These are phyloP conservation scores for Gastrolobium bilobum DNA, from an alignment of 306 rosid species.

Conservation along the genomic window DNA sequence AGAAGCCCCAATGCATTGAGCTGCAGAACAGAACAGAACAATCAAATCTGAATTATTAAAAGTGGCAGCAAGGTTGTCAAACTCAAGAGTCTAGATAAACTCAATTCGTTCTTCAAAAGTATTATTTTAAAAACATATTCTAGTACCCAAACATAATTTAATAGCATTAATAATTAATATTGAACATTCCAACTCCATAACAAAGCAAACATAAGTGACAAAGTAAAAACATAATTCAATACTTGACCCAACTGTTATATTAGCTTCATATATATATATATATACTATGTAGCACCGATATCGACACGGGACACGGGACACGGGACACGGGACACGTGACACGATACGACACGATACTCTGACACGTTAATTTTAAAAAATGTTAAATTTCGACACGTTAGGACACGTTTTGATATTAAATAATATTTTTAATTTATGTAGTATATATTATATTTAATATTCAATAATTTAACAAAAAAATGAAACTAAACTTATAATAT, in stretches of 20 bases:
- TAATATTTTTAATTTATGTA: too few relatives aligned
- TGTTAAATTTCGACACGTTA: too few relatives aligned
- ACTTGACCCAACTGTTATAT: neutral
- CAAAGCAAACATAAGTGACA: neutral
- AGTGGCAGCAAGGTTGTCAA: constrained; percentile 9
- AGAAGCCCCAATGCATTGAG: constrained; percentile 95
- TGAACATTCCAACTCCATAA: neutral
- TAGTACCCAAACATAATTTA: neutral
- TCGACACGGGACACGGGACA: too few relatives aligned
- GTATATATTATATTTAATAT: too few relatives aligned
- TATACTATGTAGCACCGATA: too few relatives aligned
- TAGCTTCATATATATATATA: neutral
- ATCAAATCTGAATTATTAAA: constrained; percentile 9
- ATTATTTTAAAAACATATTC: neutral
- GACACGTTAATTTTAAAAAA: too few relatives aligned
- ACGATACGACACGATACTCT: too few relatives aligned
- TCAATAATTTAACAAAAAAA: too few relatives aligned
- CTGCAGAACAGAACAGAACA: constrained; percentile 58
- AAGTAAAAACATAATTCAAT: constrained; percentile 11
- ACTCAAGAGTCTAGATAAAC: constrained; percentile 1
- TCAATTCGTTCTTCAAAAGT: constrained; percentile 1
- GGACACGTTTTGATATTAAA: too few relatives aligned
- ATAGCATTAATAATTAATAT: constrained; percentile 7
- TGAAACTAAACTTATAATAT: too few relatives aligned
- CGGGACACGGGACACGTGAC: too few relatives aligned